Base-by-base conservation (phyloP, 129 eudicot genomes). In the Solidago caesia region DNA sequence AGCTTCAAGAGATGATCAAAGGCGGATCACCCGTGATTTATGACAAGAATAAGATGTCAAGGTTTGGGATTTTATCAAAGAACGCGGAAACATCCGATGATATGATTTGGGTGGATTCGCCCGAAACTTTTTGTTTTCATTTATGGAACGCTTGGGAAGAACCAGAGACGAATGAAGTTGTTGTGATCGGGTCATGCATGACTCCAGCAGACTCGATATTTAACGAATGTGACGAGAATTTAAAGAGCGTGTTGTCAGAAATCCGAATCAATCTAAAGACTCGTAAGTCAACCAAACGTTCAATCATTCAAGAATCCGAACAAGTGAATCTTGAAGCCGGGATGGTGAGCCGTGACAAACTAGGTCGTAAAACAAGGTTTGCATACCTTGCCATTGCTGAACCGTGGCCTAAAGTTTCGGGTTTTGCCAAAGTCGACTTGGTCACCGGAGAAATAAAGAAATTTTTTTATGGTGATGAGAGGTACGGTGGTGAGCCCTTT, bases 71-170 rank as follows among this genome's bases (percentile, higher is more conserved):
- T 7, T 53, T 86, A 12, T 64, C 73, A 0, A 84, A 84, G 60
- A 64, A 78, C 65, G 88, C 91, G 0, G 52, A 68, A 11, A 68
- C 59, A 0, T 85, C 87, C 0, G 73, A 53, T 1, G 83, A 84
- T 46, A 84, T 86, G 68, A 81, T 79, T 5, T 86, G 86, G 88
- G 88, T 81, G 0, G 91, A 86, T 14, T 82, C 77, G n/a, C 88
- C 88, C 7, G 88, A 86, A 39, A 79, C 85, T 0, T 86, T 86
- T 33, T 86, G 91, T 44, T 86, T 86, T 57, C 91, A 86, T 16
- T 46, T 86, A 6, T 86, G 91, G 91, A 86, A 86, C 70, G 91
- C 91, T 4, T 86, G 91, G 91, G 91, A 86, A 63, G 91, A 86
- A 16, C 70, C 76, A 0, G 86, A 81, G 48, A 52, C 77, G 14